Conservation (phyloP, 441 rosid genomes). For the Populus hybrid region DNA sequence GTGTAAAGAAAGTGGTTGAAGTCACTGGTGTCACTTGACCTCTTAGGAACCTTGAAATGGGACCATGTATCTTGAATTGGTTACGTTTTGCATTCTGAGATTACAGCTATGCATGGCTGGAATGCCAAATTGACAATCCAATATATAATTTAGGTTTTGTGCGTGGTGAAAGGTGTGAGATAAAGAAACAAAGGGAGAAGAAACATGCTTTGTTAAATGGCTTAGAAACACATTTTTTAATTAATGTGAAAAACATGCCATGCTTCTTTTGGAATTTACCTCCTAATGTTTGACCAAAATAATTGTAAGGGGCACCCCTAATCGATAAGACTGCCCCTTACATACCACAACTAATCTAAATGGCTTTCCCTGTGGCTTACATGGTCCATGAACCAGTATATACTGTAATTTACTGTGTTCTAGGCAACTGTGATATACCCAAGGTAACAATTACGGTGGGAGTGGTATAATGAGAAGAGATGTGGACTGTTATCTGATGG, state of each 20-base stretch:
- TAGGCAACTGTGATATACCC: not conserved
- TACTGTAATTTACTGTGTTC: not conserved
- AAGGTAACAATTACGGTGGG: not conserved
- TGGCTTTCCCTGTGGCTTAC: not conserved
- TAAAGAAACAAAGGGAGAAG: not conserved
- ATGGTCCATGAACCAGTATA: not conserved
- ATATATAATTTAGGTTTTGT: not conserved
- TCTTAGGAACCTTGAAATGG: not conserved
- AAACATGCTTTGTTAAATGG: not conserved
- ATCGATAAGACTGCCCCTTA: not conserved
- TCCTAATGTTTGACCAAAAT: not conserved
- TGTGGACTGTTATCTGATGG: not conserved
- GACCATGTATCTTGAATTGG: not conserved
- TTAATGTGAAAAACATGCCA: not conserved
- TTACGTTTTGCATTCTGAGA: not conserved
- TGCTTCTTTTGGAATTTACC: not conserved
- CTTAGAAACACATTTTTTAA: not conserved
- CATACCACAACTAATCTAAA: not conserved
- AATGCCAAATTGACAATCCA: not conserved
- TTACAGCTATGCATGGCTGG: not conserved
- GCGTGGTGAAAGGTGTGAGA: not conserved
- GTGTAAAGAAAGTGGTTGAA: not conserved
- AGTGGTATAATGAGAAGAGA: not conserved
- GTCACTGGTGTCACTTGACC: not conserved
- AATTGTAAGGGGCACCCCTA: not conserved